A percentile compares a stretch with the other conserved stretches of the same genome.
Evolutionary conservation across 2,329 filamentous ascomycete species (phyloP).

Genomic region (Chaetomiaceae sp.): DNA sequence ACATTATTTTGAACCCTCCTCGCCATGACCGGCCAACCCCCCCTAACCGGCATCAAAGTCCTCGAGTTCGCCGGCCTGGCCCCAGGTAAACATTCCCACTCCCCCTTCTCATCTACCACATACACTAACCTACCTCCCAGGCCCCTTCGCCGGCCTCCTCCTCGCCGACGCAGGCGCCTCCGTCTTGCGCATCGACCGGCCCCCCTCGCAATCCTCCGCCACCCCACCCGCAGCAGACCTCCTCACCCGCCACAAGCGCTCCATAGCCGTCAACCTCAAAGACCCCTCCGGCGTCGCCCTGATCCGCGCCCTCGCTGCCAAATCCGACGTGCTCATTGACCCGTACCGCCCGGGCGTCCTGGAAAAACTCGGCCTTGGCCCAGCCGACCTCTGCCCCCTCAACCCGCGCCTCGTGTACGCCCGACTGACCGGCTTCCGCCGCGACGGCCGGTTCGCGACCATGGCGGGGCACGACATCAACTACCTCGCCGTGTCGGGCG

Average conservation of each 20-base stretch:
- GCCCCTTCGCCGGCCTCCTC: conserved; percentile 82
- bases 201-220: conserved; percentile 38
- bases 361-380: conserved; percentile 76
- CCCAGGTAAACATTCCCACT: conserved; percentile 47
- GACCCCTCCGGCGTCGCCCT: conserved; percentile 58
- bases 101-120: neutral
- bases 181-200: conserved; percentile 79
- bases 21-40: conserved; percentile 38
- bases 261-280: conserved; percentile 77
- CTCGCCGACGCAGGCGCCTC: conserved; percentile 86
- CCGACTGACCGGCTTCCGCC: conserved; percentile 83
- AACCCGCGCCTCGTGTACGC: conserved; percentile 78
- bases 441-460: conserved; percentile 75
- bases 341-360: conserved; percentile 89
- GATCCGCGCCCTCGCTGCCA: conserved; percentile 58
- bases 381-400: conserved; percentile 57
- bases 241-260: conserved; percentile 76
- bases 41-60: conserved; percentile 51
- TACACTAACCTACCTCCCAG: conserved; percentile 40
- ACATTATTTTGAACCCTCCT: neutral
- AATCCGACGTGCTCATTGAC: conserved; percentile 80
- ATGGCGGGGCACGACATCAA: conserved; percentile 98
- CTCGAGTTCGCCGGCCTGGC: conserved; percentile 59
- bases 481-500: conserved; percentile 84
- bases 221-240: conserved; percentile 56